phyloP scores from a whole-genome alignment of 1,139 yeast species.

The Maudiozyma humilis region DNA sequence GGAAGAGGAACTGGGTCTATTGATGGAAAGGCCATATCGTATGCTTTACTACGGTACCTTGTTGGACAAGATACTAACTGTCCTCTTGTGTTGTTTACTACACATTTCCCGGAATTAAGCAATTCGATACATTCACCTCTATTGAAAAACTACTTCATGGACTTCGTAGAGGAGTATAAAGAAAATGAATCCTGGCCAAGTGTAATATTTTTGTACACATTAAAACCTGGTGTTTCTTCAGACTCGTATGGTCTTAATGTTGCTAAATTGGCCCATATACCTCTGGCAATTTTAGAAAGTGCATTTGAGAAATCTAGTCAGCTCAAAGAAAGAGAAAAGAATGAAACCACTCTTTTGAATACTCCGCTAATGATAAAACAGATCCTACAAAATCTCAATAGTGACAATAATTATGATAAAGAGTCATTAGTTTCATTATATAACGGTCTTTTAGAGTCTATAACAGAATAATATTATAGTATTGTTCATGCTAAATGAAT shows the following conservation, averaged over 20 bases:
- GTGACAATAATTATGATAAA: background rate
- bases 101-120: slow-evolving; percentile 76
- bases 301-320: slow-evolving; percentile 44
- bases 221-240: slow-evolving; percentile 51
- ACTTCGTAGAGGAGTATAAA: slow-evolving; percentile 43
- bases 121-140: slow-evolving; percentile 34
- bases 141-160: slow-evolving; percentile 68
- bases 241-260: slow-evolving; percentile 75
- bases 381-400: background rate
- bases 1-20: slow-evolving; percentile 70
- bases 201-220: slow-evolving; percentile 52
- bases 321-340: slow-evolving; percentile 32
- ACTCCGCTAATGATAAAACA: slow-evolving; percentile 4
- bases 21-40: slow-evolving; percentile 86
- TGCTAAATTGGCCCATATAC: slow-evolving; percentile 62
- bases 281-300: slow-evolving; percentile 39
- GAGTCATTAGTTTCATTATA: background rate
- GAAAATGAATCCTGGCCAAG: slow-evolving; percentile 34
- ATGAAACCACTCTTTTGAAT: background rate
- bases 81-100: slow-evolving; percentile 68
- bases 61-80: slow-evolving; percentile 35
- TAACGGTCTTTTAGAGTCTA: background rate
- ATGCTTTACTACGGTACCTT: slow-evolving; percentile 62
- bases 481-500: too few species aligned
- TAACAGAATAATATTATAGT: too few species aligned